Conservation (phyloP, 176 grass and related monocot species). For the Musa acuminata region DNA sequence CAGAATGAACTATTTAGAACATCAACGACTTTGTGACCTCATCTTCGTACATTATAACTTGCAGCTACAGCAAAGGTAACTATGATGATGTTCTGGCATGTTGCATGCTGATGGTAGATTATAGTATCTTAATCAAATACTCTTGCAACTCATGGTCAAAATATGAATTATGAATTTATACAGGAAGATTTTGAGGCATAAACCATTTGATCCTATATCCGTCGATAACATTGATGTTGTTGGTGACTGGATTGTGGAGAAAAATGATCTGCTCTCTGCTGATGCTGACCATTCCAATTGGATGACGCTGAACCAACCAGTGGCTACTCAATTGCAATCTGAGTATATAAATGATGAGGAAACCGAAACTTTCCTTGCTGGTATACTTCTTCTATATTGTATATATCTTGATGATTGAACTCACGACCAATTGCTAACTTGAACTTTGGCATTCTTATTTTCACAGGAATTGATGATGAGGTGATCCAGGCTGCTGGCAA, state of each 20-base stretch:
- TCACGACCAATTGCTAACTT: neutral
- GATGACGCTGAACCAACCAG: constrained; percentile 56
- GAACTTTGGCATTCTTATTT: constrained; percentile 2
- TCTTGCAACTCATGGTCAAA: neutral
- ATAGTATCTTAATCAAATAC: too few species aligned
- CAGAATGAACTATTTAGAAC: constrained; percentile 80
- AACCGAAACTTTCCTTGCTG: constrained; percentile 64
- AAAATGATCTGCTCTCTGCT: constrained; percentile 30
- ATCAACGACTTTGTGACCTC: constrained; percentile 54
- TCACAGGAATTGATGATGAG: constrained; percentile 62
- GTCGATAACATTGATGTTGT: constrained; percentile 61
- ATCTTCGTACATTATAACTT: constrained; percentile 90
- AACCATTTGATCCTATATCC: constrained; percentile 70
- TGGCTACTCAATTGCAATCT: constrained; percentile 15
- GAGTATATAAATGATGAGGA: constrained; percentile 47
- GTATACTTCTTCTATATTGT: constrained; percentile 28
- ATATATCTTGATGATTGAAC: constrained; percentile 1
- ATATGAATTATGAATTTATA: neutral
- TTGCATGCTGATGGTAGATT: too few species aligned
- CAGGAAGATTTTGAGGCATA: constrained; percentile 45
- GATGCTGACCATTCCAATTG: constrained; percentile 46
- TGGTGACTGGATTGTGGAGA: constrained; percentile 78
- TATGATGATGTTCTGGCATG: neutral
- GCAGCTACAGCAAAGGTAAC: constrained; percentile 68
- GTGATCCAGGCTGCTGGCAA: constrained; percentile 63